phyloP scores from a whole-genome alignment of 768 basidiomycete species.

The Amanita pallidorosea region DNA sequence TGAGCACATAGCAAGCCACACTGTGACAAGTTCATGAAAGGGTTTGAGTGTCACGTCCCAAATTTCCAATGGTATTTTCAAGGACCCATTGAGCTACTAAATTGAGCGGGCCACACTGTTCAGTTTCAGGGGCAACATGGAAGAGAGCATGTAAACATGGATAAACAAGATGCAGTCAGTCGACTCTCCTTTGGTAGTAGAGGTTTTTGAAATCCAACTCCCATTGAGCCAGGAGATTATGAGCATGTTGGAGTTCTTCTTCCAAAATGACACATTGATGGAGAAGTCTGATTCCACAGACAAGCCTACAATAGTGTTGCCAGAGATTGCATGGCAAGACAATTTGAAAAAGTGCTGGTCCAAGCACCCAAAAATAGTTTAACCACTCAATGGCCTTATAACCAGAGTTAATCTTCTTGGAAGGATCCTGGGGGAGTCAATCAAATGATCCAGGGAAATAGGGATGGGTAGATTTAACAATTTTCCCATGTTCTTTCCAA shows the following conservation, averaged over 20 bases:
- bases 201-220: constrained; percentile 18
- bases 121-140: constrained; percentile 16
- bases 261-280: constrained; percentile 7
- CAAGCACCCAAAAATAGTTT: constrained; percentile 16
- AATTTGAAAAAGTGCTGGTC: constrained; percentile 14
- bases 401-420: constrained; percentile 16
- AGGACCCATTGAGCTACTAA: constrained; percentile 19
- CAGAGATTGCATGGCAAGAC: constrained; percentile 13
- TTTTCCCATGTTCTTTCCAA: too few relatives aligned
- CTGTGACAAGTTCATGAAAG: constrained; percentile 17
- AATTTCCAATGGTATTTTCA: constrained; percentile 14
- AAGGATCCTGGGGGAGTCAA: too few relatives aligned
- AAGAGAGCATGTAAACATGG: constrained; percentile 17
- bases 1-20: constrained; percentile 10
- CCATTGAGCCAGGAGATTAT: constrained; percentile 13
- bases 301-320: too few relatives aligned
- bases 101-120: constrained; percentile 12
- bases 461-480: too few relatives aligned
- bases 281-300: constrained; percentile 14
- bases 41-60: constrained; percentile 8
- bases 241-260: constrained; percentile 9
- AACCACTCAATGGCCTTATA: constrained; percentile 20
- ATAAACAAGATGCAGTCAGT: constrained; percentile 20
- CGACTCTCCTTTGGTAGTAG: constrained; percentile 14
- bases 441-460: too few relatives aligned